Conservation (phyloP, 2,329 filamentous ascomycete species). For the Penicillium sp. region DNA sequence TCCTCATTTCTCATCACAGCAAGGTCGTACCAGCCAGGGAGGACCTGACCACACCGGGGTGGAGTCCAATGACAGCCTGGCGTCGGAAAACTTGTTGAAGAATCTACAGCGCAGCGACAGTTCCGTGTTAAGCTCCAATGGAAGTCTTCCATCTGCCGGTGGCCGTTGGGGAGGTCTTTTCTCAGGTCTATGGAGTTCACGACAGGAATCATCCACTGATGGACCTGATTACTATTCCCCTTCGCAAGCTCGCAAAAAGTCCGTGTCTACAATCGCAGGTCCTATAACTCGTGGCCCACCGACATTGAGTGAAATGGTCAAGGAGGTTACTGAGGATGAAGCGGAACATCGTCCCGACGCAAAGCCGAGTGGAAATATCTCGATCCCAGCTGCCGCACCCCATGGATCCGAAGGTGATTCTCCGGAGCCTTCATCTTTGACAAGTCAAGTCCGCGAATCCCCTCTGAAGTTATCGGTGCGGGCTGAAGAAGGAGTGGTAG, state of each 20-base stretch:
- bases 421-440: conserved; percentile 33
- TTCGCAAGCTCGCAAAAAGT: conserved; percentile 32
- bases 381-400: conserved; percentile 33
- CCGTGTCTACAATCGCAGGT: conserved; percentile 31
- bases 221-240: conserved; percentile 29
- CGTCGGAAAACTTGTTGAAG: conserved; percentile 60
- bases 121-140: conserved; percentile 50
- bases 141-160: conserved; percentile 50
- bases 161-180: conserved; percentile 62
- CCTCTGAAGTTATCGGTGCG: conserved; percentile 60
- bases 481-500: conserved; percentile 63
- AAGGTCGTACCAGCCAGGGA: conserved; percentile 35
- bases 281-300: conserved; percentile 31
- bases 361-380: conserved; percentile 39
- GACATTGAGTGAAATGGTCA: conserved; percentile 40
- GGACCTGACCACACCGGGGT: conserved; percentile 26
- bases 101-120: conserved; percentile 59
- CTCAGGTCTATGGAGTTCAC: conserved; percentile 59
- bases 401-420: conserved; percentile 28
- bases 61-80: conserved; percentile 48
- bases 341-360: conserved; percentile 24
- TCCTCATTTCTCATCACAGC: conserved; percentile 56
- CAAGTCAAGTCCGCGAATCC: conserved; percentile 45
- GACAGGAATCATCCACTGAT: conserved; percentile 53
- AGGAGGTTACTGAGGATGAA: conserved; percentile 31